Base-by-base conservation (phyloP, 2,329 filamentous ascomycete genomes). In the Sphaceloma murrayae region DNA sequence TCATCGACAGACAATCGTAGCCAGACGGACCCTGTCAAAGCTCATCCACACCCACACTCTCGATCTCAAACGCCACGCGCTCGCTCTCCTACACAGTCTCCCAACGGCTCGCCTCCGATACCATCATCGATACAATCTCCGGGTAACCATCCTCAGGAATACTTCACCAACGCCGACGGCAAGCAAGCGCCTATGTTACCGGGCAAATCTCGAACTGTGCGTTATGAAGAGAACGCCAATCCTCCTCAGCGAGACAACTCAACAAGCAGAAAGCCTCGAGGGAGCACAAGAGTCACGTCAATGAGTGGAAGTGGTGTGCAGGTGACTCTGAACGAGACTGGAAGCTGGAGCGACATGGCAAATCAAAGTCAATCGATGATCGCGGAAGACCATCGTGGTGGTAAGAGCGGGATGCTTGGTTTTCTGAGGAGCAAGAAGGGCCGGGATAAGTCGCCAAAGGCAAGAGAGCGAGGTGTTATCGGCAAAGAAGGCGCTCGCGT, bases 341-440 rank as follows among this genome's bases (percentile, higher is more conserved):
- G 86, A 48, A 89, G 83, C 62, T 96, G 88, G 89, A 88, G 83
- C 34, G 85, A 94, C 50, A 74, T 95, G 60, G 85, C 86, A 38
- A 81, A 88, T 48, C 83, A 88, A 56, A 88, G 86, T 56, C 75
- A 81, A 40, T 87, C 81, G 2, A 68, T 89, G 29, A 54, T 68
- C 77, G 79, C 48, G 52, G 52, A 39, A 27, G 69, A 65, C 52
- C 82, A 73, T 60, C 61, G 56, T 7, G 67, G 73, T 48, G 66
- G 74, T 52, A 76, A 78, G n/a, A 78, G 80, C 13, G 85, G 88
- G 43, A 89, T 95, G 73, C 81, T 96, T 52, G 85, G 86, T 1
- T 93, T 98, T 62, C 70, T 96, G 49, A 85, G 77, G 52, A 74
- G 88, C 56, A 94, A 94, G 67, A 94, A 85, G 68, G 86, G 88